Percentiles rank a stretch among this genome's conserved stretches.
phyloP scores from a whole-genome alignment of 331 rosid species.

The Spiraea crenata region DNA sequence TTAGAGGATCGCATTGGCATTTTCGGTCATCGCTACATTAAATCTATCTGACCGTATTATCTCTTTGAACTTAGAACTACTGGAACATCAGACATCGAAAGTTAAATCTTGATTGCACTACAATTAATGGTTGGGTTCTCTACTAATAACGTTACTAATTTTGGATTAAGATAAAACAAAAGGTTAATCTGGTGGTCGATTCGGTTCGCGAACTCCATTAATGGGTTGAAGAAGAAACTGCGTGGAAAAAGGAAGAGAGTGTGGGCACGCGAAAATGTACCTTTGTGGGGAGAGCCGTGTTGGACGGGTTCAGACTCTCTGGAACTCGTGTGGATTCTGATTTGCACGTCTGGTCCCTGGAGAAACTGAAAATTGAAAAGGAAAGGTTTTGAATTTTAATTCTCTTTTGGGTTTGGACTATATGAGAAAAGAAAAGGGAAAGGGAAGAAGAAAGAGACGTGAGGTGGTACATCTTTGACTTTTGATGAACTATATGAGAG shows the following conservation, averaged over 20 bases:
- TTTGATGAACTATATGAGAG: too few species aligned
- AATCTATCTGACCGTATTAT: too few species aligned
- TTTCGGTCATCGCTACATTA: too few species aligned
- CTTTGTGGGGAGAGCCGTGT: neutral
- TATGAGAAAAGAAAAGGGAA: neutral
- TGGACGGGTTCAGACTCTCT: neutral
- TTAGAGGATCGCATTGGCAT: neutral
- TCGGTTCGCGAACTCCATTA: neutral
- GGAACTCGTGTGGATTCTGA: slow-evolving; percentile 14
- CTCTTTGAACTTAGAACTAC: too few species aligned
- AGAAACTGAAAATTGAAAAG: slow-evolving; percentile 5
- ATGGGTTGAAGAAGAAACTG: neutral
- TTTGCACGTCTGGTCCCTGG: slow-evolving; percentile 7
- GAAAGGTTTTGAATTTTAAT: neutral
- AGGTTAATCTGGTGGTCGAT: neutral
- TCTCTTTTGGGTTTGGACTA: neutral
- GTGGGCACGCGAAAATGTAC: neutral
- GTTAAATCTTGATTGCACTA: neutral
- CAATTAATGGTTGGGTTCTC: slow-evolving; percentile 1
- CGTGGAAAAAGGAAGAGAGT: neutral
- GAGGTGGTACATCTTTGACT: too few species aligned
- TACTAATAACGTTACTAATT: neutral
- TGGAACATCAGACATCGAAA: too few species aligned
- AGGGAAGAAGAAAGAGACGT: neutral
- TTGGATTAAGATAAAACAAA: neutral